Evolutionary conservation across 2,329 filamentous ascomycete species (phyloP), one percentile per base, ranked within the genome.

Genomic region (Fusarium fracticaudum): DNA sequence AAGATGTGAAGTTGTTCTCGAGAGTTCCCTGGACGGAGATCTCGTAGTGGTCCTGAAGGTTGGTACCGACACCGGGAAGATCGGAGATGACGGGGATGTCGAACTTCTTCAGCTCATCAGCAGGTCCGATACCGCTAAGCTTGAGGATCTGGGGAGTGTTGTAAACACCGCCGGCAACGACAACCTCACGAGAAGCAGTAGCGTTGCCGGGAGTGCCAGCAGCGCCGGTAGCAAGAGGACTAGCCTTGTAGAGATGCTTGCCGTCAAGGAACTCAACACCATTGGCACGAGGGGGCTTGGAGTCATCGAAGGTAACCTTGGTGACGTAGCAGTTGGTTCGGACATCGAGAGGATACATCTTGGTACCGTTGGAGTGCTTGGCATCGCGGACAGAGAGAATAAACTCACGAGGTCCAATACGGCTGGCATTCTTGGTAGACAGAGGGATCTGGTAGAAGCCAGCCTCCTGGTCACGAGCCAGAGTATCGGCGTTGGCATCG

Each of bases 401-500:
- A 62, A 90, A 89, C 67, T 91, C 87, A 35, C 89, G 87, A 6
- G 88, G 82, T 41, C 89, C 87, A 54, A 83, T 87, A 45, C 90
- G 89, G 66, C 85, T 84, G 61, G 82, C 85, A 18, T 84, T 79
- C 26, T 85, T 82, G 60, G 87, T 86, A n/a, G 86, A 85, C 38
- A 91, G 78, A 6, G 90, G 90, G 11, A 92, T 86, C 75, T 91
- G 89, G 79, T 86, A 91, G 63, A 87, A 83, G 3, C 84, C 86
- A 24, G 67, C 41, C 15, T 53, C 62, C 12, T 35, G 68, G 9
- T 73, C 75, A 44, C 72, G 69, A 20, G 71, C 54, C 2, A 71
- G 63, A 11, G 77, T 78, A 63, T 76, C 44, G 9, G 73, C 66
- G 18, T 76, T 76, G 37, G 71, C 58, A 13, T 76, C 73, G 8